Evolutionary conservation across 768 basidiomycete genomes (phyloP).

Genomic region (Clitopilus hobsonii): DNA sequence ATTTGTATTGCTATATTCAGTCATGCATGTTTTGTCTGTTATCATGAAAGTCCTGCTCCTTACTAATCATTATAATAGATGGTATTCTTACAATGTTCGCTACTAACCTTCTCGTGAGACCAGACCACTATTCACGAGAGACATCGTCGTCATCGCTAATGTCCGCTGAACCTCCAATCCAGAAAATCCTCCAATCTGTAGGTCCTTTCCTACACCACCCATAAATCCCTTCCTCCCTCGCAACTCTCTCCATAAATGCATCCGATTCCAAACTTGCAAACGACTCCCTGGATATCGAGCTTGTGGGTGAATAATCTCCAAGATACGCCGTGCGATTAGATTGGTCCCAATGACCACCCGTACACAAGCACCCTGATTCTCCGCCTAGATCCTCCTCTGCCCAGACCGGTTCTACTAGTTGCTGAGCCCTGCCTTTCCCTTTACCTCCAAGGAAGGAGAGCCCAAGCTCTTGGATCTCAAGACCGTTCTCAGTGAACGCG

Average conservation of each 20-base stretch:
- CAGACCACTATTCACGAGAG: not conserved
- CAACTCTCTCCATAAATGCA: constrained; percentile 40
- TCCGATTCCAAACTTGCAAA: constrained; percentile 49
- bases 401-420: constrained; percentile 40
- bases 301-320: constrained; percentile 43
- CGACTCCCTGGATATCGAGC: constrained; percentile 38
- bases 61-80: constrained; percentile 1
- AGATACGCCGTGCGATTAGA: constrained; percentile 25
- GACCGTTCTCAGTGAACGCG: constrained; percentile 63
- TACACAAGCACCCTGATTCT: constrained; percentile 51
- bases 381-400: constrained; percentile 65
- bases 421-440: constrained; percentile 35
- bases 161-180: constrained; percentile 59
- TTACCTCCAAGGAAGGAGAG: constrained; percentile 52
- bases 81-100: not conserved
- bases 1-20: not conserved
- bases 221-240: constrained; percentile 63
- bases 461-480: constrained; percentile 70
- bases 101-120: not conserved
- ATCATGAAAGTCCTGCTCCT: not conserved
- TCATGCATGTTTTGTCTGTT: not conserved
- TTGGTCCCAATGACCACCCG: constrained; percentile 49
- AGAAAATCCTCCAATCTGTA: constrained; percentile 78
- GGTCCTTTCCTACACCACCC: constrained; percentile 72
- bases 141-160: not conserved